Conservation (phyloP, 805 yeast species). For the Blastobotrys mokoenaii region DNA sequence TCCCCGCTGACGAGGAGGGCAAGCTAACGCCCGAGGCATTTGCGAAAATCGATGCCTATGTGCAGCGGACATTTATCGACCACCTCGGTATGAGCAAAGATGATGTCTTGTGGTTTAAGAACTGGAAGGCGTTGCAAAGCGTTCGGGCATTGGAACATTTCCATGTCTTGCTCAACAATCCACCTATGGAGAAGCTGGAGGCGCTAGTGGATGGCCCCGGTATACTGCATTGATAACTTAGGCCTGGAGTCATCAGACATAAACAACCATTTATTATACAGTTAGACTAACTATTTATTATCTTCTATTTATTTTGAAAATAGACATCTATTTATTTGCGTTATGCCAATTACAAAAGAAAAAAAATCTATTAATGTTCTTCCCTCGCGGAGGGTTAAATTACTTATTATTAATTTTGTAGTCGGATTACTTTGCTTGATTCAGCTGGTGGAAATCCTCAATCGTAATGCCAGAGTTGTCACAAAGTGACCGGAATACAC, state of each 20-base stretch:
- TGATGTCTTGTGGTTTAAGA: conserved; percentile 46
- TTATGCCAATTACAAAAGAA: too few species aligned
- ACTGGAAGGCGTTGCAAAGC: conserved; percentile 48
- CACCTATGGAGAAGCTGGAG: conserved; percentile 16
- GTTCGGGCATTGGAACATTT: conserved; percentile 49
- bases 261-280: too few species aligned
- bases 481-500: conserved; percentile 45
- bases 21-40: conserved; percentile 35
- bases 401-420: too few species aligned
- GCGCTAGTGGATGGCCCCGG: conserved; percentile 10
- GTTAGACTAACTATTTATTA: too few species aligned
- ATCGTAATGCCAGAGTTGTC: conserved; percentile 36
- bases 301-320: too few species aligned
- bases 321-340: too few species aligned
- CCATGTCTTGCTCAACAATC: conserved; percentile 38
- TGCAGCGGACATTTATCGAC: conserved; percentile 35
- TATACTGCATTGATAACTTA: background rate
- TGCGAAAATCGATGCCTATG: conserved; percentile 32
- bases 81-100: conserved; percentile 30
- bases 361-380: too few species aligned
- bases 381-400: too few species aligned
- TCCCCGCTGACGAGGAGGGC: conserved; percentile 36
- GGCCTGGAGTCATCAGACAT: too few species aligned
- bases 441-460: conserved; percentile 32
- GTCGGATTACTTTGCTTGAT: background rate